Percentiles rank a stretch among this genome's conserved stretches.
Conservation (phyloP, 129 eudicot species). For the Tagetes patula region DNA sequence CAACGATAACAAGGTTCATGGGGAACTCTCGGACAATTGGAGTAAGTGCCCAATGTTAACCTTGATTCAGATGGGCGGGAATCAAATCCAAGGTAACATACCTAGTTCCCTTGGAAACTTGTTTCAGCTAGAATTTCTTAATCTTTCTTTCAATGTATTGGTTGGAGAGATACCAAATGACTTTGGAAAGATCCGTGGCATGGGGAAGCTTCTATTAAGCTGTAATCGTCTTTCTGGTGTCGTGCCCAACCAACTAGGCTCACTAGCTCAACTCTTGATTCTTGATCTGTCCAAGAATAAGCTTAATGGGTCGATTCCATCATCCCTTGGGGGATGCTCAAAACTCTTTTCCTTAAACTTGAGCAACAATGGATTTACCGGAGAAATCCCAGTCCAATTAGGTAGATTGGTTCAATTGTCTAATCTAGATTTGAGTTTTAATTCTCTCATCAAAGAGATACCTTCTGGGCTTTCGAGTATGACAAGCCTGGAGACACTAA, state of each 20-base stretch:
- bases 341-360: conserved; percentile 24
- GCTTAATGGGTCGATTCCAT: conserved; percentile 32
- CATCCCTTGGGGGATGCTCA: conserved; percentile 15
- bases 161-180: conserved; percentile 24
- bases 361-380: conserved; percentile 17
- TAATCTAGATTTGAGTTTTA: conserved; percentile 30
- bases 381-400: conserved; percentile 16
- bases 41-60: conserved; percentile 38
- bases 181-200: background rate
- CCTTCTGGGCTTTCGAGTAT: conserved; percentile 22
- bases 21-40: conserved; percentile 45
- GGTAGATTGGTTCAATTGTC: background rate
- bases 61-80: conserved; percentile 14
- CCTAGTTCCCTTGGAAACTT: conserved; percentile 31
- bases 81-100: conserved; percentile 24
- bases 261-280: conserved; percentile 4
- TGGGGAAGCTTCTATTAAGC: background rate
- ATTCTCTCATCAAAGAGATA: conserved; percentile 25
- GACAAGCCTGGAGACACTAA: conserved; percentile 14
- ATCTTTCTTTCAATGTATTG: conserved; percentile 34
- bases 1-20: conserved; percentile 35
- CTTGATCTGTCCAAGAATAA: conserved; percentile 38
- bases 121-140: conserved; percentile 7
- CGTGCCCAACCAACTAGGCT: conserved; percentile 39
- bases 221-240: conserved; percentile 36